A percentile compares a stretch with the other conserved stretches of the same genome.
Evolutionary conservation across 164 flowering plant species (phyloP).

Genomic region (Stephania yunnanensis): DNA sequence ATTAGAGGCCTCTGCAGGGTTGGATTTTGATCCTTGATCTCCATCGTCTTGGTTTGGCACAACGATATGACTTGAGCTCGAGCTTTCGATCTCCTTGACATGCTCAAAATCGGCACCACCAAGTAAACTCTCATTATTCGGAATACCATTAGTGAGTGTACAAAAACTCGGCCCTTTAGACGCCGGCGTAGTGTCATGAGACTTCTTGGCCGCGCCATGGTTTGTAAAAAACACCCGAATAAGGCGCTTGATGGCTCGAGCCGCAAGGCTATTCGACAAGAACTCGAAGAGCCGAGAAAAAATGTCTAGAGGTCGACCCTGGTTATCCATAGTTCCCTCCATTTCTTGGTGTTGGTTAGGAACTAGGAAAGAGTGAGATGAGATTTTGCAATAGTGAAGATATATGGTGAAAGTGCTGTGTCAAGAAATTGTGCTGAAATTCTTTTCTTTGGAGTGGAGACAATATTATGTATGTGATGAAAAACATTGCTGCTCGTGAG

Average conservation of each 20-base stretch:
- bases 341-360: conserved; percentile 6
- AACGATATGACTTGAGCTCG: not conserved
- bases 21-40: not conserved
- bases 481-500: not conserved
- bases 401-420: not conserved
- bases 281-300: conserved; percentile 34
- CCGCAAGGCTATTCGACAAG: conserved; percentile 16
- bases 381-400: not conserved
- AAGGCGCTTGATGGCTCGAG: conserved; percentile 19
- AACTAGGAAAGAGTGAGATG: too few species aligned
- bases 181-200: not conserved
- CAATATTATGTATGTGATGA: not conserved
- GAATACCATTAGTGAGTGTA: not conserved
- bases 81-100: not conserved
- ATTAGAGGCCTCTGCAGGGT: not conserved
- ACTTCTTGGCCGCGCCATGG: not conserved
- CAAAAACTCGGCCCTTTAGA: not conserved
- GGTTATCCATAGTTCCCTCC: conserved; percentile 15
- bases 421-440: not conserved
- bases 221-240: conserved; percentile 3
- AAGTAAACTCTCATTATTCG: not conserved
- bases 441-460: conserved; percentile 3
- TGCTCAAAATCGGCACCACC: conserved; percentile 1
- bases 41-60: not conserved
- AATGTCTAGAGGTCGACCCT: conserved; percentile 22